These are phyloP conservation scores for Penicillium olsonii DNA, from an alignment of 2,329 filamentous ascomycete species.

Conservation along the genomic window DNA sequence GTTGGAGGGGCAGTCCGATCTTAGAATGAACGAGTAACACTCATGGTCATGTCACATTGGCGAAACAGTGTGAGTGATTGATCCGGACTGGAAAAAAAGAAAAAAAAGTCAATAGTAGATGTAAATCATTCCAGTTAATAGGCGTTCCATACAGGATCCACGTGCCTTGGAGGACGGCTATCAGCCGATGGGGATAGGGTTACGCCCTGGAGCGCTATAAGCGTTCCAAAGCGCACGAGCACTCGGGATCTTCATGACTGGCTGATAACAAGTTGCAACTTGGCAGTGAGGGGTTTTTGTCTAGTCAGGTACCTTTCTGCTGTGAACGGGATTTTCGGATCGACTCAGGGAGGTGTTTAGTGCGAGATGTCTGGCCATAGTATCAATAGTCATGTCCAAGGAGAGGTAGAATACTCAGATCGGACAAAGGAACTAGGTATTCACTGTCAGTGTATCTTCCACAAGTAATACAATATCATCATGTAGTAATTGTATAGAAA, in stretches of 20 bases:
- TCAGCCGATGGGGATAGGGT: constrained; percentile 13
- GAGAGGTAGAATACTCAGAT: too few species aligned
- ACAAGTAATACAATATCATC: not conserved
- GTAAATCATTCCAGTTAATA: too few species aligned
- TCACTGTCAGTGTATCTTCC: too few species aligned
- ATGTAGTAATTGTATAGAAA: constrained; percentile 3
- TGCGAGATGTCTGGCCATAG: too few species aligned
- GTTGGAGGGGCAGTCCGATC: constrained; percentile 2
- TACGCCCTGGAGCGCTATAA: constrained; percentile 14
- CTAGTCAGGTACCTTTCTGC: not conserved
- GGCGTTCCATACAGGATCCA: not conserved
- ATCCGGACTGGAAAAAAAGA: not conserved
- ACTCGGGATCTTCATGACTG: constrained; percentile 10
- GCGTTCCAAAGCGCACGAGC: constrained; percentile 14
- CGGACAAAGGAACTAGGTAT: too few species aligned
- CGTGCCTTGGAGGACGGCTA: constrained; percentile 6
- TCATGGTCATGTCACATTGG: not conserved
- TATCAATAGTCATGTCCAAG: too few species aligned
- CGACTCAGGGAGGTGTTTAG: constrained; percentile 1
- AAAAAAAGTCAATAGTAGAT: too few species aligned
- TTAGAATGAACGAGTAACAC: not conserved
- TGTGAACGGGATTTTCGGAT: constrained; percentile 2
- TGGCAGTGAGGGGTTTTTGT: constrained; percentile 13
- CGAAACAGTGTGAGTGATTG: not conserved
- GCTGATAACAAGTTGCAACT: constrained; percentile 9